Evolutionary conservation across 2,329 filamentous ascomycete genomes (phyloP).

Genomic region (Pestalotiopsis sp.): DNA sequence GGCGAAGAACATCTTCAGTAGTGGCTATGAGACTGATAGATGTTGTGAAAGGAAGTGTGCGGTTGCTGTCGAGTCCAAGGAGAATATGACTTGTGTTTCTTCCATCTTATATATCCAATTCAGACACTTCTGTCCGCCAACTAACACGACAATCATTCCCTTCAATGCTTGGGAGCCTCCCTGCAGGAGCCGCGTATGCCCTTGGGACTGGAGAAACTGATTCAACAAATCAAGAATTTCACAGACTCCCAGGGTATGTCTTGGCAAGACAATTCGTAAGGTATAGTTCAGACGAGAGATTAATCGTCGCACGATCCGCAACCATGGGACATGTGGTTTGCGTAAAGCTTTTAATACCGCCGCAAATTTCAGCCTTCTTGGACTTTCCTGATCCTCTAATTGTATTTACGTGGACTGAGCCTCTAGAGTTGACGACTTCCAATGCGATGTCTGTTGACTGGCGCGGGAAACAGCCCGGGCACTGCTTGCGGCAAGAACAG

Average conservation of each 20-base stretch:
- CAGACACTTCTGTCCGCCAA: neutral
- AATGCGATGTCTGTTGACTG: neutral
- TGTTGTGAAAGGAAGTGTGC: neutral
- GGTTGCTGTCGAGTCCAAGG: neutral
- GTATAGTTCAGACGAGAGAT: neutral
- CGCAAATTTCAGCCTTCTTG: neutral
- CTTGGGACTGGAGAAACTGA: neutral
- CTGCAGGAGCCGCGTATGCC: neutral
- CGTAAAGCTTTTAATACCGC: neutral
- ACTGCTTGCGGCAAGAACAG: neutral
- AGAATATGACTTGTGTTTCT: neutral
- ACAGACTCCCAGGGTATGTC: neutral
- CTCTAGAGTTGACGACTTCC: neutral
- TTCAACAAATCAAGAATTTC: neutral
- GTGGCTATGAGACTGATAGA: neutral
- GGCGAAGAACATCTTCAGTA: conserved; percentile 1
- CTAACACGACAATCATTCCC: neutral
- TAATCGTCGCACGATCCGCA: neutral
- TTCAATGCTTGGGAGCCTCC: neutral
- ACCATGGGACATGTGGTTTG: neutral
- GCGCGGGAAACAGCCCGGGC: neutral
- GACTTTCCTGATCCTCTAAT: neutral
- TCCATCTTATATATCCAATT: neutral
- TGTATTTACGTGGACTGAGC: neutral
- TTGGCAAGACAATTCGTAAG: neutral